Evolutionary conservation across 1,284 basidiomycete species (phyloP), one percentile per base, ranked within the genome.

Genomic region (Hymenochaete sp.): DNA sequence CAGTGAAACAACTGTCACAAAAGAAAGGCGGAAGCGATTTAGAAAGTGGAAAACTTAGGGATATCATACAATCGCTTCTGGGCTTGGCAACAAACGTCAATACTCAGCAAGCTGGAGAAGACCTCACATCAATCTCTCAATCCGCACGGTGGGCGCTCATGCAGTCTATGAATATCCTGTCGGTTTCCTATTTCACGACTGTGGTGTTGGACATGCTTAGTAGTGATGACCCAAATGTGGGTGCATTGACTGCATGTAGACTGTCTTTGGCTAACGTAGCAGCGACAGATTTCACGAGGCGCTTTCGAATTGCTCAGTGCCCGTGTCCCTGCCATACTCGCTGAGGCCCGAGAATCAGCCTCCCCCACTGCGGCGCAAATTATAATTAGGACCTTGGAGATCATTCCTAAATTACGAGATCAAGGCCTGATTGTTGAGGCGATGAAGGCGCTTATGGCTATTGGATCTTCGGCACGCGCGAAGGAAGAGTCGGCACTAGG

Each of bases 401-500:
- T 81, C 7, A 56, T 89, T 11, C 56, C 68, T 3, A 55, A 56
- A 1, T 63, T 66, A n/a, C 58, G 64, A 5, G 67, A 69, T 9
- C 65, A 61, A 9, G 32, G 60, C 2, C 57, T 75, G 38, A 58
- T 64, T n/a, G 52, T 59, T 5, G 59, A 71, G 31, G 71, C 77
- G n/a, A 69, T 88, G 41, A 61, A 63, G 7, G 79, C 82, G 28
- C 36, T 3, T 58, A 92, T 45, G 66, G 70, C 28, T 0, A 68
- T 93, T 42, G 74, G 72, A 13, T 56, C 65, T 0, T 79, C 83
- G 0, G 64, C 79, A 29, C 65, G 70, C 37, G 48, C 73, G 0
- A 75, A 77, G 33, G 91, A 95, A 62, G 86, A 91, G 54, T 59
- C 67, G 10, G 57, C 73, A 0, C 58, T 93, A 13, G 66, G 79